These are phyloP conservation scores for Fraxinus latifolia DNA, from an alignment of 305 asterid genomes.

Conservation along the genomic window DNA sequence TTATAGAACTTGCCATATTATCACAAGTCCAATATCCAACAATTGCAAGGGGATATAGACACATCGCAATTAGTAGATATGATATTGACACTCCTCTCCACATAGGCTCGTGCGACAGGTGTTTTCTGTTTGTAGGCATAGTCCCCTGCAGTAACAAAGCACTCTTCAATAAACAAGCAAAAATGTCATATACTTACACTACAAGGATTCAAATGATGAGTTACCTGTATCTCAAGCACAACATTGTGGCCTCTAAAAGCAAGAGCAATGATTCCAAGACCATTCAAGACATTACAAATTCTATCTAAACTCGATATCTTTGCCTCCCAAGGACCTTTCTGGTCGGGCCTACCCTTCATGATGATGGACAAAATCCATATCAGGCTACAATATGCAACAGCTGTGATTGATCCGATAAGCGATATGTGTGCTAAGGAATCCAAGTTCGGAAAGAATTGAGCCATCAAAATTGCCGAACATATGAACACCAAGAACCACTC, in stretches of 20 bases:
- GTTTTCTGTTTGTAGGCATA: conserved; percentile 34
- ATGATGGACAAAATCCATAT: conserved; percentile 39
- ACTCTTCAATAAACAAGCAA: not conserved
- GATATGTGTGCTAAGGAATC: conserved; percentile 42
- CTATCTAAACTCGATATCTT: conserved; percentile 3
- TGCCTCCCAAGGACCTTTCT: not conserved
- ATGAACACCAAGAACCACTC: conserved; percentile 58
- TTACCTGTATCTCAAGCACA: conserved; percentile 66
- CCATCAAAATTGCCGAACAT: conserved; percentile 39
- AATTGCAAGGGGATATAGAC: conserved; percentile 54
- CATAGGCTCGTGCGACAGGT: conserved; percentile 41
- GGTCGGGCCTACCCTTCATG: not conserved
- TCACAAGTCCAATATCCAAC: conserved; percentile 68
- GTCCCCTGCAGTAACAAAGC: conserved; percentile 50
- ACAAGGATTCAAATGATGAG: not conserved
- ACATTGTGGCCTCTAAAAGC: conserved; percentile 74
- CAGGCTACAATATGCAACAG: conserved; percentile 33
- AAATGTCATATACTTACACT: not conserved
- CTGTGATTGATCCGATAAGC: conserved; percentile 49
- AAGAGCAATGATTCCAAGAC: conserved; percentile 41
- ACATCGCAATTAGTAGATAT: conserved; percentile 33
- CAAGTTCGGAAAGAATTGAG: conserved; percentile 60
- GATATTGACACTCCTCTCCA: conserved; percentile 61
- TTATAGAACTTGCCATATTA: conserved; percentile 35
- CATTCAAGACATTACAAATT: conserved; percentile 32